These are phyloP conservation scores for Basidiobolus meristosporus DNA, from an alignment of 371 early-diverging fungal genomes.

Conservation along the genomic window DNA sequence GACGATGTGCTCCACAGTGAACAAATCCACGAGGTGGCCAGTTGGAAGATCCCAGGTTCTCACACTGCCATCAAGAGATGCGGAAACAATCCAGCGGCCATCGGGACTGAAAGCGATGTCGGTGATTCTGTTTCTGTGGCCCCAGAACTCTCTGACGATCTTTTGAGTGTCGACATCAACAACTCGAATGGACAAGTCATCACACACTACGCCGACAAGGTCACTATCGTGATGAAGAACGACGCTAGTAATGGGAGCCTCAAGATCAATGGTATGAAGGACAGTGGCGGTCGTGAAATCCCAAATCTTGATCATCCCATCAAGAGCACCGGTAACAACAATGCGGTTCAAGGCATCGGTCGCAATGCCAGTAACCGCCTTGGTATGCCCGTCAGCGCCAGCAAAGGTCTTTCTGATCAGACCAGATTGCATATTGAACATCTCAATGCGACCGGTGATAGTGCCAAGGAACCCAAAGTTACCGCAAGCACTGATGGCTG, in stretches of 20 bases:
- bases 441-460: conserved; percentile 53
- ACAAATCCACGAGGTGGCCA: conserved; percentile 71
- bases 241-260: conserved; percentile 43
- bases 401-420: conserved; percentile 39
- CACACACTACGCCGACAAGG: conserved; percentile 61
- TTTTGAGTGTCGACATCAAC: conserved; percentile 64
- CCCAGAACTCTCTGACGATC: conserved; percentile 74
- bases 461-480: conserved; percentile 82
- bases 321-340: conserved; percentile 60
- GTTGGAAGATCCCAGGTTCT: conserved; percentile 91
- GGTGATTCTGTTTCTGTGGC: conserved; percentile 70
- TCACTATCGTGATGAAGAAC: conserved; percentile 48
- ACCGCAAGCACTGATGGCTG: conserved; percentile 68
- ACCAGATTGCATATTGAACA: conserved; percentile 92
- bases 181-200: conserved; percentile 70
- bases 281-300: conserved; percentile 45
- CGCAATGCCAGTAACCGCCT: conserved; percentile 59
- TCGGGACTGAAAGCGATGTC: conserved; percentile 81
- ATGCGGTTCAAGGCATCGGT: conserved; percentile 51
- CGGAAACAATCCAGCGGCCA: conserved; percentile 78
- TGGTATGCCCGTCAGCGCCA: conserved; percentile 43
- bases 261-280: conserved; percentile 38
- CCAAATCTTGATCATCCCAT: conserved; percentile 71
- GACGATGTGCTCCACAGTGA: conserved; percentile 50
- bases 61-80: conserved; percentile 67